These are phyloP conservation scores for Lentithecium fluviatile DNA, from an alignment of 495 filamentous ascomycete genomes.

Conservation along the genomic window DNA sequence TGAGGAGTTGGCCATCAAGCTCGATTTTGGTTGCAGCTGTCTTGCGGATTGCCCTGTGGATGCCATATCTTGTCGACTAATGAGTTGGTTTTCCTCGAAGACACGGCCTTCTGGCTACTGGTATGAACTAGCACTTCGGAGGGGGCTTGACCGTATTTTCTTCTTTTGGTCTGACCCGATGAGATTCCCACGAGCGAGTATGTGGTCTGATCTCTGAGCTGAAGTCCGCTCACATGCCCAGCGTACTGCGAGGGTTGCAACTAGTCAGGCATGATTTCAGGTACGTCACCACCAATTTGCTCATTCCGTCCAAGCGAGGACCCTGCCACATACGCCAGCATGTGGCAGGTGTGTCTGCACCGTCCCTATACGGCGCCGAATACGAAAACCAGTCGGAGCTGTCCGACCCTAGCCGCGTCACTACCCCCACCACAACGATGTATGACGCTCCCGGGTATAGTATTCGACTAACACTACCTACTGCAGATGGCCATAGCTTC, in stretches of 20 bases:
- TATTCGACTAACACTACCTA: slow-evolving; percentile 1
- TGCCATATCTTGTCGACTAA: neutral
- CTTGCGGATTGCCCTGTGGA: slow-evolving; percentile 5
- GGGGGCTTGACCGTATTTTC: too few species aligned
- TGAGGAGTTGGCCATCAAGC: neutral
- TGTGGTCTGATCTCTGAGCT: too few species aligned
- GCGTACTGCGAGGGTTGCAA: neutral
- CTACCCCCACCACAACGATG: neutral
- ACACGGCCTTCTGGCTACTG: neutral
- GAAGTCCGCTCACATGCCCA: too few species aligned
- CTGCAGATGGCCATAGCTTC: slow-evolving; percentile 5
- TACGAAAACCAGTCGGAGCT: neutral
- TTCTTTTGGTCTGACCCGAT: too few species aligned
- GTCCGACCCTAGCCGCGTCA: neutral
- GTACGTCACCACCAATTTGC: slow-evolving; percentile 9
- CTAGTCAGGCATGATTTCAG: neutral
- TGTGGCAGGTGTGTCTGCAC: neutral
- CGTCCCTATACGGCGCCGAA: neutral
- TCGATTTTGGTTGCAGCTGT: neutral
- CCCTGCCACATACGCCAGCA: neutral
- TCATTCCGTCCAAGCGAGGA: neutral
- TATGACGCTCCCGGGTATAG: neutral
- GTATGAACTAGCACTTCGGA: too few species aligned
- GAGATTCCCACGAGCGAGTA: too few species aligned
- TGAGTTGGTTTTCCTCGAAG: neutral